Percentiles rank a stretch among this genome's conserved stretches.
These are phyloP conservation scores for Tephrocybe sp. DNA, from an alignment of 768 basidiomycete species.

Conservation along the genomic window DNA sequence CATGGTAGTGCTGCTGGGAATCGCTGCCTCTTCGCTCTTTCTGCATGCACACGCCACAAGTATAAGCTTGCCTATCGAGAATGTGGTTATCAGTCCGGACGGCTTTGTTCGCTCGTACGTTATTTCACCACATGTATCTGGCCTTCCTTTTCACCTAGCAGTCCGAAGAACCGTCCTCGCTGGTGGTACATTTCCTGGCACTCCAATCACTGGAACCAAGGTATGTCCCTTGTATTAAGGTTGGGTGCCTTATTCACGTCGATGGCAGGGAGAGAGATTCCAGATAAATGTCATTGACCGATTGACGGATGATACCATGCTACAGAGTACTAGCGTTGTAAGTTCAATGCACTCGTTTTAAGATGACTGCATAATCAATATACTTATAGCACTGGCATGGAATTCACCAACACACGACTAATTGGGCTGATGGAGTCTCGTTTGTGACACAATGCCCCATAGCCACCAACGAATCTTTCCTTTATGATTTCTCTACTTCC, in stretches of 20 bases:
- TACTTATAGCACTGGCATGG: no score
- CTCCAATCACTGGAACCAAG: conserved; percentile 4
- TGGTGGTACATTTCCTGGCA: conserved; percentile 11
- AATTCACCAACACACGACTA: no score
- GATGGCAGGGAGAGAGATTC: conserved; percentile 19
- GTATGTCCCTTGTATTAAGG: background rate
- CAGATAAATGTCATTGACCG: conserved; percentile 21
- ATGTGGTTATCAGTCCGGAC: conserved; percentile 53
- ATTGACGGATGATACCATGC: conserved; percentile 21
- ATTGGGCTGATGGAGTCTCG: no score
- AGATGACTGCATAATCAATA: no score
- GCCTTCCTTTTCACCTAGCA: background rate
- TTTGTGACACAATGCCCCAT: no score
- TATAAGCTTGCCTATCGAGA: conserved; percentile 54
- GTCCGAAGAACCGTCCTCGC: conserved; percentile 7
- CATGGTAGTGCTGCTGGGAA: no score
- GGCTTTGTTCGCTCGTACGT: conserved; percentile 11
- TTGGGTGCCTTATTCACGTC: background rate
- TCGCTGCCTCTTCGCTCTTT: no score
- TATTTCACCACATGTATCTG: background rate
- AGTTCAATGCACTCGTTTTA: conserved; percentile 2
- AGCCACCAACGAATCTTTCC: no score
- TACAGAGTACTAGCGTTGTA: conserved; percentile 21
- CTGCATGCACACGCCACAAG: conserved; percentile 25
- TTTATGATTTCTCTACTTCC: no score